Conservation (phyloP, 2,329 filamentous ascomycete species). For the Phoma sp. region DNA sequence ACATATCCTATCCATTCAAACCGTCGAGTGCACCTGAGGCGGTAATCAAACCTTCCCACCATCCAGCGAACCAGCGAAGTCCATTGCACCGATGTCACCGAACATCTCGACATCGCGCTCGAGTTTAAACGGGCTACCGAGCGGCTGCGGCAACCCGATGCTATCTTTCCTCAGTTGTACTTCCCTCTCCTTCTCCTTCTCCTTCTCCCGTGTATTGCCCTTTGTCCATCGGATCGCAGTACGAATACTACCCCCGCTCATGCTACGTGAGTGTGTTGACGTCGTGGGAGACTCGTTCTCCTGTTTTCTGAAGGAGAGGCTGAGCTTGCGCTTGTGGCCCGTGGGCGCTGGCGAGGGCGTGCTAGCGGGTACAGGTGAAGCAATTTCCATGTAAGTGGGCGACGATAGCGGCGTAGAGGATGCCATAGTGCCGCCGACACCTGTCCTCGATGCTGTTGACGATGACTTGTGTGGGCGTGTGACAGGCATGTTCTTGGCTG, state of each 20-base stretch:
- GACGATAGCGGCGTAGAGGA: slow-evolving; percentile 34
- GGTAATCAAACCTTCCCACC: background rate
- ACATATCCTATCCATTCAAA: background rate
- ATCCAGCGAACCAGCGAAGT: background rate
- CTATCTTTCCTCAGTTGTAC: slow-evolving; percentile 33
- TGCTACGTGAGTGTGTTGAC: slow-evolving; percentile 30
- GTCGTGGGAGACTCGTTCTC: slow-evolving; percentile 16
- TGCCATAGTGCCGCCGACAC: slow-evolving; percentile 43
- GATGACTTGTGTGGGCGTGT: slow-evolving; percentile 24
- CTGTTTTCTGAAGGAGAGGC: slow-evolving; percentile 13
- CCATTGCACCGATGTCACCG: background rate
- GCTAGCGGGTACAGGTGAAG: background rate
- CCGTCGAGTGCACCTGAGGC: too few relatives aligned
- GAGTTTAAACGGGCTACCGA: slow-evolving; percentile 31
- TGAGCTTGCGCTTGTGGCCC: slow-evolving; percentile 12
- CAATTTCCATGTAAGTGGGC: slow-evolving; percentile 10
- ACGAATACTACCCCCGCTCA: slow-evolving; percentile 34
- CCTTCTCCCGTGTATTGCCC: slow-evolving; percentile 24
- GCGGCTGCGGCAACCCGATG: slow-evolving; percentile 32
- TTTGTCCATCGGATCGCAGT: slow-evolving; percentile 31
- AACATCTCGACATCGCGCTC: background rate
- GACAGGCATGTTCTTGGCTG: slow-evolving; percentile 25
- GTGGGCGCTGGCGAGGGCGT: background rate
- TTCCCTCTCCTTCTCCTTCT: slow-evolving; percentile 28
- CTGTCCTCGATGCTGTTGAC: slow-evolving; percentile 26